These are phyloP conservation scores for Dacryopinax spathularia DNA, from an alignment of 768 basidiomycete species.

Conservation along the genomic window DNA sequence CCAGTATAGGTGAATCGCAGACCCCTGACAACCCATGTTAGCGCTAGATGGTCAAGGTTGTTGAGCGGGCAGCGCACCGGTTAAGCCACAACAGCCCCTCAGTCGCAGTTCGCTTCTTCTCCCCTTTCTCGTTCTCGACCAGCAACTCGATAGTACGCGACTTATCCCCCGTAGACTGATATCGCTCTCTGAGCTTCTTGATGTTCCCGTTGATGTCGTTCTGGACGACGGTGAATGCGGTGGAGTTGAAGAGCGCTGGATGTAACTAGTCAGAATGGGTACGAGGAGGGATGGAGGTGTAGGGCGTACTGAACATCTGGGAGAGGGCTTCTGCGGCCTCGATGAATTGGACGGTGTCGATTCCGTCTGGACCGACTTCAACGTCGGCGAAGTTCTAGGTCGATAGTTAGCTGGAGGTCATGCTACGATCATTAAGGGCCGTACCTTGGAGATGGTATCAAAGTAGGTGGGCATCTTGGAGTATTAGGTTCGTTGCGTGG, in stretches of 20 bases:
- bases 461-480: conserved; percentile 18
- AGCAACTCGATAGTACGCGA: conserved; percentile 74
- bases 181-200: conserved; percentile 84
- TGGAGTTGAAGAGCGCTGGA: conserved; percentile 69
- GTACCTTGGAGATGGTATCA: conserved; percentile 15
- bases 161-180: conserved; percentile 45
- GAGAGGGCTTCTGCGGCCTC: conserved; percentile 81
- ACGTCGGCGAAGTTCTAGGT: conserved; percentile 90
- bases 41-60: neutral
- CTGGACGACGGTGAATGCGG: conserved; percentile 73
- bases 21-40: conserved; percentile 36
- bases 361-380: conserved; percentile 65
- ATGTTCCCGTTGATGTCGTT: conserved; percentile 86
- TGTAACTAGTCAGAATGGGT: neutral
- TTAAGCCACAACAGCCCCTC: conserved; percentile 90
- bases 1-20: conserved; percentile 79
- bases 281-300: neutral
- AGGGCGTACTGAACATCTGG: conserved; percentile 69
- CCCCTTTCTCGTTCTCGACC: conserved; percentile 63
- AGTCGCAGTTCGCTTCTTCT: conserved; percentile 79
- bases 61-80: conserved; percentile 21
- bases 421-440: neutral
- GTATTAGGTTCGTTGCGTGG: neutral
- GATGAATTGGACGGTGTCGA: conserved; percentile 78
- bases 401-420: neutral